A percentile compares a stretch with the other conserved stretches of the same genome.
Evolutionary conservation across 2,329 filamentous ascomycete genomes (phyloP).

Genomic region (Fusarium heterosporum): DNA sequence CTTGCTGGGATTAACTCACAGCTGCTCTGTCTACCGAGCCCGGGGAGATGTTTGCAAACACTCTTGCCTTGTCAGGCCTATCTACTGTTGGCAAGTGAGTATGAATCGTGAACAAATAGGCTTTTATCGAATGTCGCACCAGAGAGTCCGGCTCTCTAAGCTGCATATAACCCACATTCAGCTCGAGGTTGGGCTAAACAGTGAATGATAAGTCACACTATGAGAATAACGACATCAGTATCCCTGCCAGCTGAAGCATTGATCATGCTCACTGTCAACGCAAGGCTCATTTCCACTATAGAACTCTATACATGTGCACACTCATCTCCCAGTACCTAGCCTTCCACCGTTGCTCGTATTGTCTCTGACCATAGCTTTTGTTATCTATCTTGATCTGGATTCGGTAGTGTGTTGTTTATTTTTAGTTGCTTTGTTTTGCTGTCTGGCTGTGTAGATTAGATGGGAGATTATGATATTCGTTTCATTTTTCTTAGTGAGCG

Average conservation of each 20-base stretch:
- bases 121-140: slow-evolving; percentile 26
- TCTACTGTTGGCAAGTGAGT: background rate
- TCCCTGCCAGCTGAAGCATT: background rate
- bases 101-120: slow-evolving; percentile 13
- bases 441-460: background rate
- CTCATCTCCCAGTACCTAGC: slow-evolving; percentile 8
- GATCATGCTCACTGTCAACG: background rate
- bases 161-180: slow-evolving; percentile 12
- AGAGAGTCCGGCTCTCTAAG: slow-evolving; percentile 5
- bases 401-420: slow-evolving; percentile 21
- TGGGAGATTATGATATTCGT: slow-evolving; percentile 13
- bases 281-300: slow-evolving; percentile 19
- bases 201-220: slow-evolving; percentile 3
- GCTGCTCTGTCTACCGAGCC: background rate
- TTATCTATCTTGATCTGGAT: background rate
- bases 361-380: background rate
- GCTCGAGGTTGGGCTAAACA: slow-evolving; percentile 3
- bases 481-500: slow-evolving; percentile 1
- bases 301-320: background rate
- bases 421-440: slow-evolving; percentile 15
- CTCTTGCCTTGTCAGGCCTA: background rate
- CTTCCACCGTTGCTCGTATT: background rate
- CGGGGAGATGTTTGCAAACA: slow-evolving; percentile 3
- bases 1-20: slow-evolving; percentile 26
- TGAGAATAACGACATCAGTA: slow-evolving; percentile 10